Evolutionary conservation across 202 grass and related monocot genomes (phyloP), one percentile per base, ranked within the genome.

Genomic region (Carex arenaria): DNA sequence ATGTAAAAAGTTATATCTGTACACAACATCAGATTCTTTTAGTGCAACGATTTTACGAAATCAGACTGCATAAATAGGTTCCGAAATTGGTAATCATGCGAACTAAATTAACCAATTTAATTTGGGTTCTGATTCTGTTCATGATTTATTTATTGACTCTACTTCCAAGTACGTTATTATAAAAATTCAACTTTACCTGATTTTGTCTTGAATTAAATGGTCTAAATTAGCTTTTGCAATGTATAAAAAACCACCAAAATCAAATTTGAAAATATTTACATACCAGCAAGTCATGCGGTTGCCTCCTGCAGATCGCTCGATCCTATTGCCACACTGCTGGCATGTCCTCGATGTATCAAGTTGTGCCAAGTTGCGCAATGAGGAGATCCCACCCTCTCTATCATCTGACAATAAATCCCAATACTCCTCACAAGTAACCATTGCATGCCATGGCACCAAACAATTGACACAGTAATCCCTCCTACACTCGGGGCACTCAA

Each of bases 261-360:
- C 26, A 77, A 74, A 83, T 71, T 61, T 1, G 17, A 18, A 61
- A 2, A 53, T 52, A 55, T 6, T 81, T 90, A 15, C 81, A 77
- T 96, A 99, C 97, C 97, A 91, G 88, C 97, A 99, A 78, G 90
- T 86, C 88, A 92, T 89, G 84, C 86, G 93, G 82, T 92, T 89
- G 88, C 93, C 93, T 30, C 88, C 91, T n/a, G 89, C 83, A 80
- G 91, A 82, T 19, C 85, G 88, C 61, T 99, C 97, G 64, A 94
- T 88, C 93, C 93, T 96, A 76, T 66, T 86, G 65, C 75, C 87
- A 26, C 97, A 99, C 15, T 87, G 86, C 47, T 91, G 90, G 61
- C 97, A 99, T 7, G 83, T 80, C 84, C 91, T 94, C 93, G 88
- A 92, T 30, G 85, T 85, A 83, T 92, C 88, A 84, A 84, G 87